Conservation (phyloP, 768 basidiomycete genomes). For the Sarcomyxa edulis region DNA sequence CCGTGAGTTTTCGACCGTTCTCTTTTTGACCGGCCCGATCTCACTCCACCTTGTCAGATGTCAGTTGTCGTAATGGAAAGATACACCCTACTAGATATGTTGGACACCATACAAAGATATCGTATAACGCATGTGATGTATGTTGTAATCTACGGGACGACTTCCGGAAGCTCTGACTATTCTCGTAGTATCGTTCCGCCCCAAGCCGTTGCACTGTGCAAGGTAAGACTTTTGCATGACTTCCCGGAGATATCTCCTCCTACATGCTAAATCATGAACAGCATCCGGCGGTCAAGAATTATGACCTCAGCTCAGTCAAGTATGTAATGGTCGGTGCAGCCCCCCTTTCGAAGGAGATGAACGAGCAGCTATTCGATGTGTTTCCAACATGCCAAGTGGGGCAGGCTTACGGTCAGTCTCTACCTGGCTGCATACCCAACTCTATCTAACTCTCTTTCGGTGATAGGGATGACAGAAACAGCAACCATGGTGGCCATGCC, state of each 20-base stretch:
- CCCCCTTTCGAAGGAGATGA: slow-evolving; percentile 49
- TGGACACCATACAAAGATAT: slow-evolving; percentile 40
- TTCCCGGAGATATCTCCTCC: slow-evolving; percentile 29
- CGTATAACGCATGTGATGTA: slow-evolving; percentile 44
- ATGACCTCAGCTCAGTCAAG: slow-evolving; percentile 34
- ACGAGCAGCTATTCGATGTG: slow-evolving; percentile 33
- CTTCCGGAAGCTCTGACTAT: slow-evolving; percentile 22
- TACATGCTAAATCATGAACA: slow-evolving; percentile 16
- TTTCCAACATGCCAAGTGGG: slow-evolving; percentile 50
- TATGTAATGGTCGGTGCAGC: slow-evolving; percentile 49
- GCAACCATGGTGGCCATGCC: slow-evolving; percentile 44
- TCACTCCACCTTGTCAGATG: slow-evolving; percentile 30
- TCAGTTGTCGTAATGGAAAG: slow-evolving; percentile 40
- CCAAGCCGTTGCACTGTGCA: slow-evolving; percentile 43
- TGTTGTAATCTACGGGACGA: slow-evolving; percentile 11
- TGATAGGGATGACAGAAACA: slow-evolving; percentile 27
- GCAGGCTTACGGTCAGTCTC: slow-evolving; percentile 50
- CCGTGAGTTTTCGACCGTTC: slow-evolving; percentile 24
- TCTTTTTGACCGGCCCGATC: background rate
- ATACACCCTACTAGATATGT: slow-evolving; percentile 38
- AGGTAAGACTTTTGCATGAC: slow-evolving; percentile 41
- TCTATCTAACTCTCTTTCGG: slow-evolving; percentile 1
- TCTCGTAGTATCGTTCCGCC: slow-evolving; percentile 38
- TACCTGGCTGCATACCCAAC: background rate
- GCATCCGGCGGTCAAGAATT: slow-evolving; percentile 39